Evolutionary conservation across 139 green algal species (phyloP), one percentile per base, ranked within the genome.

Genomic region (Pseudopediastrum boryanum): DNA sequence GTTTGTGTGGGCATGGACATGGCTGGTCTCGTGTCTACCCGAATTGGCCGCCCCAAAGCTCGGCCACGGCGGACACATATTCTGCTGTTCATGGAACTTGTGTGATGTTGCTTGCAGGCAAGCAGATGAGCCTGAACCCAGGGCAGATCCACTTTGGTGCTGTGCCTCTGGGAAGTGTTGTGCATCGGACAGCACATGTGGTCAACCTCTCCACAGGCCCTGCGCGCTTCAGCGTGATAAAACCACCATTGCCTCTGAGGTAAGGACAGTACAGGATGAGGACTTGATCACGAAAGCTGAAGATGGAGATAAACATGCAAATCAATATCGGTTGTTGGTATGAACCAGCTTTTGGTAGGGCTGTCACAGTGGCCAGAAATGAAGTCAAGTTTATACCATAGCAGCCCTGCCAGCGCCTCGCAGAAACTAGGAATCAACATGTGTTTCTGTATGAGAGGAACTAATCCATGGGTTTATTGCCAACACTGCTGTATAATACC

Each of bases 71-170:
- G n/a, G n/a, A n/a, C n/a, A n/a, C n/a, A n/a, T n/a, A n/a, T n/a
- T n/a, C n/a, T n/a, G n/a, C n/a, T n/a, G n/a, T n/a, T n/a, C n/a
- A n/a, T n/a, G n/a, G n/a, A n/a, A n/a, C n/a, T n/a, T n/a, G n/a
- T n/a, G n/a, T n/a, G n/a, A n/a, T n/a, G n/a, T n/a, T n/a, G n/a
- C 65, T 35, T 44, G n/a, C 29, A 72, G 76, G 66, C 61, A 83
- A 85, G 42, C 85, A 91, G 78, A 87, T 93, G 65, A 41, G 69
- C 23, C 78, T 93, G 12, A 79, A 44, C 6, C 89, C 89, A 0
- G 70, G 44, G 4, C 89, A 93, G 74, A 52, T 94, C 12, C 84
- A 94, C 72, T 89, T 94, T 84, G 89, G 89, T 6, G 51, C 41
- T 3, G 83, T 93, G 16, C 31, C 64, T 21, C 46, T 83, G 36